Conservation (phyloP, 768 basidiomycete species). For the Termitomyces sp. region DNA sequence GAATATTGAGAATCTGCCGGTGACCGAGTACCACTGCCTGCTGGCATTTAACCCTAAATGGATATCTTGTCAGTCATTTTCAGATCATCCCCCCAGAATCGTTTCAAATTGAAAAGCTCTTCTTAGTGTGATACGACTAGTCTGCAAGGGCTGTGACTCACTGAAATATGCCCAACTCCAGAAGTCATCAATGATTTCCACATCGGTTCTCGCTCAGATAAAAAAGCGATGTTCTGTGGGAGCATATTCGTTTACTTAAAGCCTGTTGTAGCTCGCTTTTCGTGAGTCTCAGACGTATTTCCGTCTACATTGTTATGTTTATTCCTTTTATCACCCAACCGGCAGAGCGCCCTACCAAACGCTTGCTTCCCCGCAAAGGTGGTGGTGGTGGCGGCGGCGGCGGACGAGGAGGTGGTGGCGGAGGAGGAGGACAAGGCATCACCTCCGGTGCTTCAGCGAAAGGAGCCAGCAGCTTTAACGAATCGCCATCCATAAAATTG, state of each 20-base stretch:
- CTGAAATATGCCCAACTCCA: neutral
- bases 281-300: neutral
- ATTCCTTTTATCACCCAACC: neutral
- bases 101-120: neutral
- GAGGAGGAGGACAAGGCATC: neutral
- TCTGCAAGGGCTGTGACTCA: neutral
- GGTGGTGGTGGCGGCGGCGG: neutral
- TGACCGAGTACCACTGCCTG: neutral
- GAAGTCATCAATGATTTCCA: neutral
- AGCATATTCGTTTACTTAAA: neutral
- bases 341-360: neutral
- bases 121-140: neutral
- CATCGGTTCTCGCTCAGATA: neutral
- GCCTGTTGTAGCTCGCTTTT: neutral
- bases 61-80: neutral
- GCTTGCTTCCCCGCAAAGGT: constrained; percentile 1
- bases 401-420: neutral
- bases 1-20: too few species aligned
- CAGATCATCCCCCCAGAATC: neutral
- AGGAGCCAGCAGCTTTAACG: neutral
- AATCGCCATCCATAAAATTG: neutral
- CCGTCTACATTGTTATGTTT: neutral
- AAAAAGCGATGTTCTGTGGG: neutral
- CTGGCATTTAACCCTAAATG: too few species aligned
- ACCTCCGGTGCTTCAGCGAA: neutral